These are phyloP conservation scores for Dactylella cylindrospora DNA, from an alignment of 2,329 filamentous ascomycete genomes.

Conservation along the genomic window DNA sequence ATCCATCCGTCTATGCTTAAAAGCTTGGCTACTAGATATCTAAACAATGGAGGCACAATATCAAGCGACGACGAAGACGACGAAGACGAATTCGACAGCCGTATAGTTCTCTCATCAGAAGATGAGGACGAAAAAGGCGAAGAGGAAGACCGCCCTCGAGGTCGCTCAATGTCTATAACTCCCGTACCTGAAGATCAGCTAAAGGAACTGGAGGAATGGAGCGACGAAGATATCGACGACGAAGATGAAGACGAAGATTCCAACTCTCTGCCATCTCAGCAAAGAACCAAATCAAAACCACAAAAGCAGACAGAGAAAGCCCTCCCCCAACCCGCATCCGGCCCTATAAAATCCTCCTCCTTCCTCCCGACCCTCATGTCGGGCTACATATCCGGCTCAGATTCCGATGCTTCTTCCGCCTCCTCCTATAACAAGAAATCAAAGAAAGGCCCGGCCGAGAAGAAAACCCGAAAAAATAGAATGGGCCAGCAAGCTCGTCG, in stretches of 20 bases:
- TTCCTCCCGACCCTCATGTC: constrained; percentile 77
- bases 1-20: constrained; percentile 41
- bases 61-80: constrained; percentile 33
- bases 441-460: constrained; percentile 46
- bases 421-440: constrained; percentile 54
- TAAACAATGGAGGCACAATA: constrained; percentile 24
- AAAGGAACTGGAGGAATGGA: constrained; percentile 11
- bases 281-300: constrained; percentile 27
- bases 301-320: constrained; percentile 42
- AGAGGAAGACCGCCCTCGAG: constrained; percentile 21
- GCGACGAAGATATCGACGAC: constrained; percentile 32
- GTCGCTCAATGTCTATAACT: constrained; percentile 43
- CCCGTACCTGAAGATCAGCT: constrained; percentile 37
- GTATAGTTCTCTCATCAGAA: constrained; percentile 32
- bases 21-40: constrained; percentile 34
- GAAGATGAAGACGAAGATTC: constrained; percentile 48
- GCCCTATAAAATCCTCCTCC: constrained; percentile 54
- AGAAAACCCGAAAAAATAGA: constrained; percentile 65
- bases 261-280: constrained; percentile 4
- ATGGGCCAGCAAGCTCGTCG: constrained; percentile 76
- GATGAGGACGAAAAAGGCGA: constrained; percentile 25
- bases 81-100: constrained; percentile 28
- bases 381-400: constrained; percentile 76
- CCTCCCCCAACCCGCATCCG: constrained; percentile 19
- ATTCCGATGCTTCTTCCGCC: constrained; percentile 62